phyloP scores from a whole-genome alignment of 495 filamentous ascomycete species.

The Pyrenopolyporus hunteri region DNA sequence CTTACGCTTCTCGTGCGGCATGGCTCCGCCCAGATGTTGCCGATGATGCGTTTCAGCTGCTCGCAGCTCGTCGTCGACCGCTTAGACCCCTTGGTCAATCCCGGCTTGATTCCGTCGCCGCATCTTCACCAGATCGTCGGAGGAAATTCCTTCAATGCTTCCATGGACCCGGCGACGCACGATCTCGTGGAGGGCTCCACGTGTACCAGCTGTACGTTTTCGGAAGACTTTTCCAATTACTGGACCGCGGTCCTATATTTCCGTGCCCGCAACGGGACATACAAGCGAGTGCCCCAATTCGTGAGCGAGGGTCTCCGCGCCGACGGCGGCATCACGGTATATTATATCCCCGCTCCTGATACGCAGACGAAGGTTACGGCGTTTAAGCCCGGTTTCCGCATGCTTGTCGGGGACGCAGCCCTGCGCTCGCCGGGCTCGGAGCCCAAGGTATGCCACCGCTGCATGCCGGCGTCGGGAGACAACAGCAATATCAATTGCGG shows the following conservation, averaged over 20 bases:
- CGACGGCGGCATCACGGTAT: conserved; percentile 51
- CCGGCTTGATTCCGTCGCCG: conserved; percentile 54
- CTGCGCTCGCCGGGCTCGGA: conserved; percentile 47
- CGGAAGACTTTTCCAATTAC: conserved; percentile 50
- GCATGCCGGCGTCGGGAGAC: conserved; percentile 47
- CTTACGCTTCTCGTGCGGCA: conserved; percentile 44
- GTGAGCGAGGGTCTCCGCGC: conserved; percentile 42
- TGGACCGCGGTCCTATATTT: conserved; percentile 51
- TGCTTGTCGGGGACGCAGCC: conserved; percentile 68
- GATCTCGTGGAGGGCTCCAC: conserved; percentile 39
- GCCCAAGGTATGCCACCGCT: conserved; percentile 61
- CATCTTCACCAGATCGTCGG: conserved; percentile 53
- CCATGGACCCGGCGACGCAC: conserved; percentile 39
- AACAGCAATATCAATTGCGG: conserved; percentile 42
- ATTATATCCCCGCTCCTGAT: conserved; percentile 47
- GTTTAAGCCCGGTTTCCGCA: conserved; percentile 72
- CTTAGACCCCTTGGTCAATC: conserved; percentile 69
- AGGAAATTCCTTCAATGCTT: conserved; percentile 47
- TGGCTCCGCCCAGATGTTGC: conserved; percentile 38
- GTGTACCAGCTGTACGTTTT: conserved; percentile 46
- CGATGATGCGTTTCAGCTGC: conserved; percentile 50
- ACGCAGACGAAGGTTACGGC: conserved; percentile 51
- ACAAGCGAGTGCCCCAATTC: conserved; percentile 50
- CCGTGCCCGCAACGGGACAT: conserved; percentile 50
- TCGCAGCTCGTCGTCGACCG: conserved; percentile 57